Evolutionary conservation across 176 grass and related monocot species (phyloP).

Genomic region (Puya raimondii): DNA sequence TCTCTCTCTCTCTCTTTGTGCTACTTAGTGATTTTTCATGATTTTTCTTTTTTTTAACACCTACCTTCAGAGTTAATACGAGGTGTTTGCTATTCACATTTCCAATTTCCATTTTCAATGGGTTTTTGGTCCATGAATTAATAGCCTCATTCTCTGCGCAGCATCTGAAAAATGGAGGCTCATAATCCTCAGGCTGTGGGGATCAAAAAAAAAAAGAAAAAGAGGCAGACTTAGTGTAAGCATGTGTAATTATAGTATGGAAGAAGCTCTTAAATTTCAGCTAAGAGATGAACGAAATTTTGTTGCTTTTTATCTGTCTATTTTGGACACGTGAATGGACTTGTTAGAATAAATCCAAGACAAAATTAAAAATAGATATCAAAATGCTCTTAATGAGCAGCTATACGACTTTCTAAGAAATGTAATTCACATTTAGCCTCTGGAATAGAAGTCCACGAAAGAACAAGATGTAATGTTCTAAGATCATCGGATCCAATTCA

Average conservation of each 20-base stretch:
- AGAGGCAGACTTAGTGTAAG: not conserved
- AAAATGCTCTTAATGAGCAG: not conserved
- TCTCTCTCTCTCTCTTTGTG: too few species aligned
- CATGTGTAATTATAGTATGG: not conserved
- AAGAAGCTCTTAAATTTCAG: not conserved
- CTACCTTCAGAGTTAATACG: constrained; percentile 86
- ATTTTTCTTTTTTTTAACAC: not conserved
- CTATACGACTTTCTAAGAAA: not conserved
- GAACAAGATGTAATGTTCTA: not conserved
- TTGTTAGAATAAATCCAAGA: not conserved
- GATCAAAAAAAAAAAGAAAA: constrained; percentile 4
- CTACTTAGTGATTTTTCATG: not conserved
- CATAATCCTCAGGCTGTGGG: constrained; percentile 84
- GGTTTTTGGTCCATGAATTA: constrained; percentile 86
- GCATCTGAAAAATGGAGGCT: constrained; percentile 88
- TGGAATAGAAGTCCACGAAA: not conserved
- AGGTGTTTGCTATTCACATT: constrained; percentile 98
- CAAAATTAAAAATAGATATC: not conserved
- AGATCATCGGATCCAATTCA: not conserved
- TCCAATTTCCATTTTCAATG: constrained; percentile 93
- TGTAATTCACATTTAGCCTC: not conserved
- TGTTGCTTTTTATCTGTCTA: not conserved
- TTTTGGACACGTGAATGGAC: not conserved
- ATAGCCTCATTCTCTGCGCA: constrained; percentile 67
- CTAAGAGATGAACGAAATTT: not conserved